phyloP scores from a whole-genome alignment of 306 rosid species.

The Styphnolobium japonicum region DNA sequence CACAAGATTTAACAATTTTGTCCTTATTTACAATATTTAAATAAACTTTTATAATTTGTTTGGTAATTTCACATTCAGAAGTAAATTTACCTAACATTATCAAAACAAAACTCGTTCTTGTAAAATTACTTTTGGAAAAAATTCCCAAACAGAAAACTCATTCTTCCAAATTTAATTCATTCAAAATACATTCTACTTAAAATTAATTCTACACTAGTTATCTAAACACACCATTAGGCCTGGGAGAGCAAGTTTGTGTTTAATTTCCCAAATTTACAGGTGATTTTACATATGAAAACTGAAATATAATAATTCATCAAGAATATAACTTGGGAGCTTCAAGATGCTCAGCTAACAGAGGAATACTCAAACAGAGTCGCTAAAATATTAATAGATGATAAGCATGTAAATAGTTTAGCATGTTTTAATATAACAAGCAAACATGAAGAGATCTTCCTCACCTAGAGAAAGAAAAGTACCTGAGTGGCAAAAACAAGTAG shows the following conservation, averaged over 20 bases:
- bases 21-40: no score
- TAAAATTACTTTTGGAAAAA: no score
- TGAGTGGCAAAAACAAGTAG: slow-evolving; percentile 80
- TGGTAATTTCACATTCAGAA: no score
- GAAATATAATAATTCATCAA: neutral
- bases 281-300: slow-evolving; percentile 1
- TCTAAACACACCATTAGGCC: no score
- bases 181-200: no score
- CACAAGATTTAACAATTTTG: no score
- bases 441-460: neutral
- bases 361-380: neutral
- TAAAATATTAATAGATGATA: slow-evolving; percentile 3
- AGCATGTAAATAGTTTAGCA: neutral
- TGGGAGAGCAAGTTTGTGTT: neutral
- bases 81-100: no score
- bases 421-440: neutral
- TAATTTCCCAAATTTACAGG: neutral
- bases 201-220: no score
- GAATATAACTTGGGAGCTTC: slow-evolving; percentile 7
- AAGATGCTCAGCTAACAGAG: neutral
- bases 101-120: no score
- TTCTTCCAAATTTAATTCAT: no score
- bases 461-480: slow-evolving; percentile 43
- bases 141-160: no score
- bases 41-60: no score